These are phyloP conservation scores for Globisporangium perplexum DNA, from an alignment of 352 stramenopile genomes.

Conservation along the genomic window DNA sequence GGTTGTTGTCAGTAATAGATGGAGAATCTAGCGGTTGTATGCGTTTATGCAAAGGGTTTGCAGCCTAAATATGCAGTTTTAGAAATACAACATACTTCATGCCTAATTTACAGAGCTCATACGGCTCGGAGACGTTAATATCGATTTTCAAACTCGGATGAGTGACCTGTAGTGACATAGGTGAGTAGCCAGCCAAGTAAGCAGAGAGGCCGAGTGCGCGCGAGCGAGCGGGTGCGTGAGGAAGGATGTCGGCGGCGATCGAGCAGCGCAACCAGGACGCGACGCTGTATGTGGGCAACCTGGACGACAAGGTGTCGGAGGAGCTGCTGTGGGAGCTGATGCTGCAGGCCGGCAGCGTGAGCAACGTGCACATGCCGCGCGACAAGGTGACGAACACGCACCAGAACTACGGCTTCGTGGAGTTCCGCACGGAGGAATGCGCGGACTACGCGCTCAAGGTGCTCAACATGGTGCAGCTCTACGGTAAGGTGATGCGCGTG, in stretches of 20 bases:
- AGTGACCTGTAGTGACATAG: not conserved
- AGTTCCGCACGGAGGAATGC: constrained; percentile 96
- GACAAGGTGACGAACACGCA: constrained; percentile 96
- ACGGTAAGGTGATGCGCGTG: constrained; percentile 92
- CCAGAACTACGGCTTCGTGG: constrained; percentile 98
- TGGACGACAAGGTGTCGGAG: constrained; percentile 94
- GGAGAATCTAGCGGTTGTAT: too few relatives aligned
- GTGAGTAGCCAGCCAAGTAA: not conserved
- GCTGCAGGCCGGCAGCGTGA: constrained; percentile 92
- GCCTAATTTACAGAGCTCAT: too few relatives aligned
- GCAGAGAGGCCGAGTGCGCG: not conserved
- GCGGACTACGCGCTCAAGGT: constrained; percentile 98
- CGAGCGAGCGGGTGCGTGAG: too few relatives aligned
- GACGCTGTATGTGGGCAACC: constrained; percentile 97
- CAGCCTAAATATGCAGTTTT: too few relatives aligned
- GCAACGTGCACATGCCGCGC: constrained; percentile 98
- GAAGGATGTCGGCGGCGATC: constrained; percentile 80
- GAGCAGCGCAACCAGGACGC: constrained; percentile 94
- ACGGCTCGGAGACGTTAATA: too few relatives aligned
- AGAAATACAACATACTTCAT: too few relatives aligned
- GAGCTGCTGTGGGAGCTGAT: constrained; percentile 97
- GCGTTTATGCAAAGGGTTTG: too few relatives aligned
- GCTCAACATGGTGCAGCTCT: constrained; percentile 99
- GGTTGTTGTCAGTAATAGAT: too few relatives aligned
- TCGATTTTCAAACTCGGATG: not conserved